phyloP scores from a whole-genome alignment of 2,329 filamentous ascomycete genomes.

The Cordyceps javanica region DNA sequence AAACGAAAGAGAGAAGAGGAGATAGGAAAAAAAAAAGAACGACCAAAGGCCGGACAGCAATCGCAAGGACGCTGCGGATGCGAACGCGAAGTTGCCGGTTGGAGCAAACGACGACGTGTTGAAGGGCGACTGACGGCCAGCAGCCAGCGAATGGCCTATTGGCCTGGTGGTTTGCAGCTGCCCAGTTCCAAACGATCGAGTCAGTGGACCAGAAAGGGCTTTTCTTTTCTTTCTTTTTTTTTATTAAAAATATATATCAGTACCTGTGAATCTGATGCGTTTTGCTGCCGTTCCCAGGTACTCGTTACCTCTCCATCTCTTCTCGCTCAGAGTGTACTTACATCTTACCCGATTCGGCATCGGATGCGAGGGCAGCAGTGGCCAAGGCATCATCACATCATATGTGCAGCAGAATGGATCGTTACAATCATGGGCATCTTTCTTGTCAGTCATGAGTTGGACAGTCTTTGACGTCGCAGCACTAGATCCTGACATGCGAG shows the following conservation, averaged over 20 bases:
- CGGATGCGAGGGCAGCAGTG: neutral
- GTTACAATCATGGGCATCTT: too few species aligned
- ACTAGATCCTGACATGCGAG: too few species aligned
- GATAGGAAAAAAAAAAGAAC: neutral
- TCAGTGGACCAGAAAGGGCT: too few species aligned
- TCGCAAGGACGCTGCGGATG: neutral
- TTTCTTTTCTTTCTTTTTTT: too few species aligned
- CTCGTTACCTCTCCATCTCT: neutral
- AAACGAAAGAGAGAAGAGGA: neutral
- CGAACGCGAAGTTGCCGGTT: neutral
- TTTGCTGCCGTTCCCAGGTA: neutral
- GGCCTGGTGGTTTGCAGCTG: neutral
- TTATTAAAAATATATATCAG: neutral
- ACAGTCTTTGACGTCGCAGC: too few species aligned
- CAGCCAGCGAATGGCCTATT: too few species aligned
- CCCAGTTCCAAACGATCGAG: too few species aligned
- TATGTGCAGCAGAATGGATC: too few species aligned
- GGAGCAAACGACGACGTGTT: neutral
- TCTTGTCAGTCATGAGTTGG: too few species aligned
- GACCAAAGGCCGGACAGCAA: neutral
- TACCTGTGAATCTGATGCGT: neutral
- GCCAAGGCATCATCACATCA: too few species aligned
- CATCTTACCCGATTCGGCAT: neutral
- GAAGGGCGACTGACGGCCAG: neutral
- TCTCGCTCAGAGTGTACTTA: neutral